phyloP scores from a whole-genome alignment of 208 protist genomes.

The Leishmania lainsoni region DNA sequence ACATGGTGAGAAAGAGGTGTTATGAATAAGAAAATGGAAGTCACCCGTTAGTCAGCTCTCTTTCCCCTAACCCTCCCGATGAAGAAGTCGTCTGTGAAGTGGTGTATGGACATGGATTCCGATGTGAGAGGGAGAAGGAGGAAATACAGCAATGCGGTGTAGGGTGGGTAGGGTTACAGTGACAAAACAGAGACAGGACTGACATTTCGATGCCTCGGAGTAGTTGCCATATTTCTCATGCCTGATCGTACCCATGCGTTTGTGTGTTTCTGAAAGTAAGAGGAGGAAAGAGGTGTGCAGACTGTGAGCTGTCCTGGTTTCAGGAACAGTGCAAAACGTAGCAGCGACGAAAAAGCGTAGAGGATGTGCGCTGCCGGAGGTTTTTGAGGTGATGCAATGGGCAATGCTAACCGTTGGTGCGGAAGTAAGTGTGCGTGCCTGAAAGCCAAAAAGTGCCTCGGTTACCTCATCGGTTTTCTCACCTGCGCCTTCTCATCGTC shows the following conservation, averaged over 20 bases:
- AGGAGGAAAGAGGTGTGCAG: not conserved
- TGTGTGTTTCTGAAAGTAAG: not conserved
- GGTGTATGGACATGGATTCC: not conserved
- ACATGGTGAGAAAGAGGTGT: not conserved
- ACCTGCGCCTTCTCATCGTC: not conserved
- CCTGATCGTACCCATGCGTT: not conserved
- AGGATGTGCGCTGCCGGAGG: not conserved
- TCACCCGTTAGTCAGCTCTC: not conserved
- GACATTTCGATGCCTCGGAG: not conserved
- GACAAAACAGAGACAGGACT: not conserved
- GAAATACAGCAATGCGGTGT: not conserved
- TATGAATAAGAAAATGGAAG: not conserved
- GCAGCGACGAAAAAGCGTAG: not conserved
- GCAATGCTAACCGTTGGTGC: too few relatives aligned
- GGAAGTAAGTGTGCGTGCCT: too few relatives aligned
- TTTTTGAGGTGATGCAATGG: not conserved
- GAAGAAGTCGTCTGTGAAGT: not conserved
- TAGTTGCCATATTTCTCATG: not conserved
- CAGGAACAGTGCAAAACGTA: not conserved
- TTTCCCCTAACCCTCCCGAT: not conserved
- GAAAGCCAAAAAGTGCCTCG: not conserved
- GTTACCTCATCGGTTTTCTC: not conserved
- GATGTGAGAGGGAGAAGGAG: not conserved
- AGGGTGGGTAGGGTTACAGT: not conserved
- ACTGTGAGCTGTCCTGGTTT: not conserved